Conservation (phyloP, 169 alveolate genomes). For the Plasmodium gonderi region DNA sequence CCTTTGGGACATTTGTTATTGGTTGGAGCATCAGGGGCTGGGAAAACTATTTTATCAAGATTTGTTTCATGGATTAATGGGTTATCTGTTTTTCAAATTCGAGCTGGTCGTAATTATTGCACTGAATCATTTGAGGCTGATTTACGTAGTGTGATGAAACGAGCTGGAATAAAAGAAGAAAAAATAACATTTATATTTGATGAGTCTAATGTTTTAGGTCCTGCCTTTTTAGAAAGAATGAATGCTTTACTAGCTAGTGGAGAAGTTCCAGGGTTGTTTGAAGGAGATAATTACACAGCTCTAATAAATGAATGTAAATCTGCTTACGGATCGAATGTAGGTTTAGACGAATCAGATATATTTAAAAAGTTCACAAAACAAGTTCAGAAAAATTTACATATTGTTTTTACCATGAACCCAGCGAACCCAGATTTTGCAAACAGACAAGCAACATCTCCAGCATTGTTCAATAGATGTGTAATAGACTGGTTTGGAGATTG, state of each 20-base stretch:
- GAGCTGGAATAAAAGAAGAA: constrained; percentile 98
- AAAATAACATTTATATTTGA: constrained; percentile 97
- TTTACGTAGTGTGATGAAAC: constrained; percentile 95
- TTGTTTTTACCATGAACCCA: constrained; percentile 99
- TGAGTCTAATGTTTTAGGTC: constrained; percentile 97
- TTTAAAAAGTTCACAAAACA: constrained; percentile 94
- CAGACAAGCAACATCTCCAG: constrained; percentile 97
- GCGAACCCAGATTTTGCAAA: constrained; percentile 97
- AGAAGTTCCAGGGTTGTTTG: constrained; percentile 99
- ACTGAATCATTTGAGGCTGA: constrained; percentile 97
- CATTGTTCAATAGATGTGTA: constrained; percentile 97
- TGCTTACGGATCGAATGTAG: constrained; percentile 87
- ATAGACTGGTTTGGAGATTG: constrained; percentile 99
- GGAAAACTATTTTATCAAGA: constrained; percentile 95
- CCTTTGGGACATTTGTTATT: constrained; percentile 97
- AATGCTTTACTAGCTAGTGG: constrained; percentile 99
- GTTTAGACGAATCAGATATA: constrained; percentile 95
- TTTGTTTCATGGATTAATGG: constrained; percentile 98
- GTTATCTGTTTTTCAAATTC: constrained; percentile 94
- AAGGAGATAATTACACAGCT: constrained; percentile 97
- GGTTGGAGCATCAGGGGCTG: constrained; percentile 98
- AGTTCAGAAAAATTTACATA: constrained; percentile 97
- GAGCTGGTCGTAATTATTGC: constrained; percentile 96
- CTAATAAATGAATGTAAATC: constrained; percentile 93
- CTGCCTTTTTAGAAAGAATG: constrained; percentile 99